Conservation (phyloP, 371 early-diverging fungal species). For the Entomophthora muscae region DNA sequence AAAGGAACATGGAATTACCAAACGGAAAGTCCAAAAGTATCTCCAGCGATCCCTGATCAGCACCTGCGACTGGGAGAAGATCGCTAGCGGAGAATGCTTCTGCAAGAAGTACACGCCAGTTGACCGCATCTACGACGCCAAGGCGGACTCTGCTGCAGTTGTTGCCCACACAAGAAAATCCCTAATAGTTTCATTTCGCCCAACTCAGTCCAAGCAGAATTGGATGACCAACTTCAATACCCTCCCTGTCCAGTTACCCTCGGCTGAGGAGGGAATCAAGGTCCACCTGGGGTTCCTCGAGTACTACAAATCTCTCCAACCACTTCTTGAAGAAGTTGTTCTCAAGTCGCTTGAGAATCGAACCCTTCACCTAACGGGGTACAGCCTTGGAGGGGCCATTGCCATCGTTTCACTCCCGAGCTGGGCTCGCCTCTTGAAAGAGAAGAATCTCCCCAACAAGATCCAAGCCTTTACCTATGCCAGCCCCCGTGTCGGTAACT, state of each 20-base stretch:
- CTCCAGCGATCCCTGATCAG: not conserved
- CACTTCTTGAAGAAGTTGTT: not conserved
- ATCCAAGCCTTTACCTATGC: not conserved
- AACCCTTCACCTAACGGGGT: not conserved
- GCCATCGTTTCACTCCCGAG: not conserved
- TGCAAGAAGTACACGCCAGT: not conserved
- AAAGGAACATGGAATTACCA: no score
- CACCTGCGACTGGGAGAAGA: not conserved
- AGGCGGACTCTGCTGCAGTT: not conserved
- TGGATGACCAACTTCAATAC: not conserved
- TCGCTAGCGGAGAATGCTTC: not conserved
- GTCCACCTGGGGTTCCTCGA: not conserved
- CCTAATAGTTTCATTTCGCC: not conserved
- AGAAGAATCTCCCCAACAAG: not conserved
- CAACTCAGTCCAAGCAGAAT: not conserved
- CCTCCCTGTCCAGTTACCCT: not conserved
- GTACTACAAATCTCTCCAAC: not conserved
- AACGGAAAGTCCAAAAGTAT: not conserved
- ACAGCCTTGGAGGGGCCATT: conserved; percentile 1
- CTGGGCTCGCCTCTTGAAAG: not conserved
- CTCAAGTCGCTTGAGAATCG: not conserved
- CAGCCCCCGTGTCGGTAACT: not conserved
- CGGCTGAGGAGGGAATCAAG: not conserved
- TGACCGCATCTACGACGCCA: not conserved
- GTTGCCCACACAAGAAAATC: not conserved